These are phyloP conservation scores for Ustanciosporium gigantosporum DNA, from an alignment of 1,284 basidiomycete species.

Conservation along the genomic window DNA sequence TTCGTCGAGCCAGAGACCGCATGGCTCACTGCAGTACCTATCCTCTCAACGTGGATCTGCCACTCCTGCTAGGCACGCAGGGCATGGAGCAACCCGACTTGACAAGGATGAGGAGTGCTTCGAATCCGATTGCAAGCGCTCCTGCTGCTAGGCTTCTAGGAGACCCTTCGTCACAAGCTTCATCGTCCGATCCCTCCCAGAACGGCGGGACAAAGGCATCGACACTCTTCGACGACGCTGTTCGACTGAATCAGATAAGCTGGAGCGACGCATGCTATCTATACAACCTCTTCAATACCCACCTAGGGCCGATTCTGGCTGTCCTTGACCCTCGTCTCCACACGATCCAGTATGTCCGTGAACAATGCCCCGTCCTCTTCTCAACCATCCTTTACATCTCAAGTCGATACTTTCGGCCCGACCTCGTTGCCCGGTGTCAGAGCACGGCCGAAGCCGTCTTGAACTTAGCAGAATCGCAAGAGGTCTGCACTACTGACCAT, in stretches of 20 bases:
- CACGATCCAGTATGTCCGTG: slow-evolving; percentile 69
- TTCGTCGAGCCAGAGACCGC: slow-evolving; percentile 7
- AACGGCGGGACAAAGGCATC: background rate
- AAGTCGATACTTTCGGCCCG: slow-evolving; percentile 79
- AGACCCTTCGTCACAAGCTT: background rate
- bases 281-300: slow-evolving; percentile 17
- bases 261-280: slow-evolving; percentile 30
- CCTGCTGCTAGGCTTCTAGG: background rate
- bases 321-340: slow-evolving; percentile 61
- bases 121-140: background rate
- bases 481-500: slow-evolving; percentile 76
- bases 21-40: slow-evolving; percentile 23
- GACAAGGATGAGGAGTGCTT: background rate
- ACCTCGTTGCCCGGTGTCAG: slow-evolving; percentile 70
- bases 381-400: slow-evolving; percentile 79
- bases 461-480: slow-evolving; percentile 74
- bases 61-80: background rate
- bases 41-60: slow-evolving; percentile 17
- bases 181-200: background rate
- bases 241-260: slow-evolving; percentile 10
- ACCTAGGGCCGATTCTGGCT: slow-evolving; percentile 45
- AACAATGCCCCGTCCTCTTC: slow-evolving; percentile 76
- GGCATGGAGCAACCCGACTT: too few relatives aligned
- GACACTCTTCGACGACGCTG: slow-evolving; percentile 25
- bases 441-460: slow-evolving; percentile 69